Evolutionary conservation across 1,139 yeast genomes (phyloP), one percentile per base, ranked within the genome.

Genomic region (Maudiozyma humilis): DNA sequence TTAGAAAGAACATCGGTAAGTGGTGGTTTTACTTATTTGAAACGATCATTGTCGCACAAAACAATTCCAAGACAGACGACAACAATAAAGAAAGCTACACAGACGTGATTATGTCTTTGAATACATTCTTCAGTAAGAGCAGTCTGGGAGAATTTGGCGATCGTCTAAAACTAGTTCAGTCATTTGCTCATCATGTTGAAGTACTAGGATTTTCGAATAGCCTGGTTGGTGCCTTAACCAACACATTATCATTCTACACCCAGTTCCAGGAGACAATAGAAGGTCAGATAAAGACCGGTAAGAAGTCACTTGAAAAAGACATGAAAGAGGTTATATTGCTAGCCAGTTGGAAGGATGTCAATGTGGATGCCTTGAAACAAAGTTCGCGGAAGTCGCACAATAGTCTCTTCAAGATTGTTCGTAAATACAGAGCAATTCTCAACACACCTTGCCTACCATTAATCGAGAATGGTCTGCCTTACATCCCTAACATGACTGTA

Each of bases 331-430:
- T 88, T 4, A 87, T 91, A 41, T 67, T 87, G 41, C 70, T 93
- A 27, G 96, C 97, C 1, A 85, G 96, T 59, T 93, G 98, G 97
- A 88, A 89, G 56, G 99, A 93, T 65, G 91, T 89, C 12, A 93
- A 93, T 57, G 79, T 88, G 40, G 94, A 83, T 59, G 96, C 98
- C 0, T 72, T 93, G 54, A 87, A 86, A 54, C 96, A 89, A 64
- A 86, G 96, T 66, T 91, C 98, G 3, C 79, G 86, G 52, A 76
- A 82, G 44, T 88, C 97, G 0, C 98, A 93, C 60, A 77, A 79
- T 51, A 79, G 73, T 54, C 76, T 93, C 47, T 91, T 82, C 73
- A 91, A 88, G 64, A 64, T 86, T 47, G 84, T 91, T 8, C 75
- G 91, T 50, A 88, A 87, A 60, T 91, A 86, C 61, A 76, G 98